phyloP scores from a whole-genome alignment of 2,329 filamentous ascomycete genomes.

The Thermothelomyces thermophilus region DNA sequence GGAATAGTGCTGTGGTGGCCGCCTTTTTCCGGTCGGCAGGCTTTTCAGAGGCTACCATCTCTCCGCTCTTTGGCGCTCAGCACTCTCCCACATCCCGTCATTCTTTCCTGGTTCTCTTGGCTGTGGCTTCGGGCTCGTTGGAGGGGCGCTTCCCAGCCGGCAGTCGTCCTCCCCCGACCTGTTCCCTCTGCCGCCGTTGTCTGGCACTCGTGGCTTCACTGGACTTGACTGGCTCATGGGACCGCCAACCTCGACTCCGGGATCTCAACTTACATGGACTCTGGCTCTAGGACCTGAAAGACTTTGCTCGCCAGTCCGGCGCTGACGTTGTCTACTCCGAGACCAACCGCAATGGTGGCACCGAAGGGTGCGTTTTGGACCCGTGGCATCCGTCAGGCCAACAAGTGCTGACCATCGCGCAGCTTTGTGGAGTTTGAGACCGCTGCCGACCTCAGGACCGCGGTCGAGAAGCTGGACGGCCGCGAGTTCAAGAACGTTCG shows the following conservation, averaged over 20 bases:
- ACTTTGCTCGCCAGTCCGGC: constrained; percentile 94
- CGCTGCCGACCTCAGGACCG: constrained; percentile 77
- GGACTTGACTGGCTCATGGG: constrained; percentile 31
- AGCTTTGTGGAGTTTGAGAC: constrained; percentile 99
- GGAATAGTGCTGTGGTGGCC: constrained; percentile 11
- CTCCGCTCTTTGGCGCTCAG: constrained; percentile 6
- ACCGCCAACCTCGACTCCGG: constrained; percentile 36
- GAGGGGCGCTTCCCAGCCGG: constrained; percentile 16
- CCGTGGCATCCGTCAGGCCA: background rate
- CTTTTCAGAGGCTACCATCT: constrained; percentile 6
- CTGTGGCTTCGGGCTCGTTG: constrained; percentile 9
- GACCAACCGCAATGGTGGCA: constrained; percentile 84
- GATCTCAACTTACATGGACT: constrained; percentile 73
- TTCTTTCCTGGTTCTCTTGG: constrained; percentile 17
- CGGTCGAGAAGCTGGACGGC: constrained; percentile 90
- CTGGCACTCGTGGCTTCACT: constrained; percentile 33
- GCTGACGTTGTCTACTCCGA: constrained; percentile 98
- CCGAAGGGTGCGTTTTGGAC: constrained; percentile 66
- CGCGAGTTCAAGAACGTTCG: constrained; percentile 86
- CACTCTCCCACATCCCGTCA: constrained; percentile 4
- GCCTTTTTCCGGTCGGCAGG: constrained; percentile 8
- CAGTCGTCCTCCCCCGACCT: background rate
- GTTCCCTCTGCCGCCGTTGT: background rate
- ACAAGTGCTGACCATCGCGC: constrained; percentile 18
- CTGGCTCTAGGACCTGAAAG: constrained; percentile 95